A percentile compares a stretch with the other conserved stretches of the same genome.
Evolutionary conservation across 345 rosid genomes (phyloP).

Genomic region (Dipteronia sinensis): DNA sequence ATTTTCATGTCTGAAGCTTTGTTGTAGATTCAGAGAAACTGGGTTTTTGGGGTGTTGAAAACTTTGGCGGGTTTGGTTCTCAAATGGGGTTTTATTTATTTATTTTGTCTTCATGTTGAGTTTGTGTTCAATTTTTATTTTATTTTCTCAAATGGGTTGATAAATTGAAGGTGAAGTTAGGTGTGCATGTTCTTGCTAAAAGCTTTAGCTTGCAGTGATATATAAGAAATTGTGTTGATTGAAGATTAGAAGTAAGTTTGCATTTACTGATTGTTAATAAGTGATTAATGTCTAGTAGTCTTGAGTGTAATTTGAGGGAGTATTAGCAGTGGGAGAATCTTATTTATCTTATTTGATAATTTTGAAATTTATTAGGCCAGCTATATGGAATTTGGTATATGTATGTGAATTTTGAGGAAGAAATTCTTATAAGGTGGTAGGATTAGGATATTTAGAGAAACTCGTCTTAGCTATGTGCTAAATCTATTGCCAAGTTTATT

Average conservation of each 20-base stretch:
- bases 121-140: not conserved
- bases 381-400: not conserved
- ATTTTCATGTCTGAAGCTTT: not conserved
- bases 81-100: constrained; percentile 15
- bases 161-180: not conserved
- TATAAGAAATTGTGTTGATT: not conserved
- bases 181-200: not conserved
- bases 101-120: not conserved
- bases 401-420: not conserved
- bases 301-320: not conserved
- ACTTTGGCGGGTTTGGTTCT: not conserved
- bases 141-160: not conserved
- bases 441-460: not conserved
- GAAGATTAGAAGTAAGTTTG: not conserved
- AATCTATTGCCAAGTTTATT: not conserved
- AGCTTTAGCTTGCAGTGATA: constrained; percentile 4
- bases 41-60: not conserved
- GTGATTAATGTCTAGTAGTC: not conserved
- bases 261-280: not conserved
- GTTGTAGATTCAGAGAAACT: not conserved
- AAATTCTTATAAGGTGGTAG: not conserved
- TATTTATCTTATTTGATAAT: not conserved
- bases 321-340: not conserved
- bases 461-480: not conserved
- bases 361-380: not conserved